Base-by-base conservation (phyloP, 805 yeast species). In the Starmerella kuoi region DNA sequence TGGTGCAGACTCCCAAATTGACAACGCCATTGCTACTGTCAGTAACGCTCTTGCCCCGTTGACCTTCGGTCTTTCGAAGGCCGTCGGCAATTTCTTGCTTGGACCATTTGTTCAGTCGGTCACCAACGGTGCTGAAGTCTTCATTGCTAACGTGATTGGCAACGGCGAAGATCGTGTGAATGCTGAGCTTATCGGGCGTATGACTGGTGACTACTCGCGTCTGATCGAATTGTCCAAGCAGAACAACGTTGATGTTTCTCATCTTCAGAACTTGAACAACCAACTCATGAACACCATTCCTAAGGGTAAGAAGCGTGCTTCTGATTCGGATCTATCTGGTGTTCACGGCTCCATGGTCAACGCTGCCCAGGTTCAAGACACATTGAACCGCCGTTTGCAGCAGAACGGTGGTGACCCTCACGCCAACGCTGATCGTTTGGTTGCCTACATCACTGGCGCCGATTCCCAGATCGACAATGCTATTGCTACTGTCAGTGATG, bases 51-150 rank as follows among this genome's bases (percentile, higher is more conserved):
- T 50, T 8, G 47, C 49, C 5, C 51, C 50, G 22, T 22, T 45
- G 31, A 48, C 52, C 23, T 41, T 41, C 27, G 55, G 55, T 22
- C 25, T 44, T 14, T 44, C 49, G 15, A 25, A 35, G 45, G 49
- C 46, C 15, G 35, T 51, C 24, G 52, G 45, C 33, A 42, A 46
- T 26, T 38, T 44, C 23, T 40, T 51, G 12, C 43, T 50, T n/a
- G 61, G 61, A 25, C 61, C 62, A 20, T 46, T 51, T 37, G 56
- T 57, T 28, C 60, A 58, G 46, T 49, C 61, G n/a, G 47, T 56
- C 21, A 56, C 61, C 42, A 46, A 49, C 47, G 58, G 61, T 27
- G 59, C 57, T 20, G 60, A 55, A 47, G 59, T 50, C 19, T 36
- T 47, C 42, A 40, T 55, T 15, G 54, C 58, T 33, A 51, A 49